Conservation (phyloP, 2,329 filamentous ascomycete genomes). For the Myriosclerotinia scirpicola region DNA sequence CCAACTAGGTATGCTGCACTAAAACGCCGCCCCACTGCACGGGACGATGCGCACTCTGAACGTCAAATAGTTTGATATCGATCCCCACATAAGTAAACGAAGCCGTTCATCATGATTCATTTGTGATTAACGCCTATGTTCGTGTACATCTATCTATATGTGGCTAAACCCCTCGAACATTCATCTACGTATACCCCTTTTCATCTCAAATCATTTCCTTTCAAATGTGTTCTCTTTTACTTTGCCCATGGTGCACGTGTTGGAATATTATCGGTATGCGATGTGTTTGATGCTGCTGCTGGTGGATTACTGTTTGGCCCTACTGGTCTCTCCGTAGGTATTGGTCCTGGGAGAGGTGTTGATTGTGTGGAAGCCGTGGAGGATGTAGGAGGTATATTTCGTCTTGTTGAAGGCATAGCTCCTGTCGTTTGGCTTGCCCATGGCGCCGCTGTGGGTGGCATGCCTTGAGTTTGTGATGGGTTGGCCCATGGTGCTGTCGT, state of each 20-base stretch:
- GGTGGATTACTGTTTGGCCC: constrained; percentile 25
- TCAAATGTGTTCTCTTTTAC: not conserved
- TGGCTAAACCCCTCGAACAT: not conserved
- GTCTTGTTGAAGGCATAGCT: constrained; percentile 3
- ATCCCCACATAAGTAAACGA: not conserved
- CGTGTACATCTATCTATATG: not conserved
- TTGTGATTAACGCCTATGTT: not conserved
- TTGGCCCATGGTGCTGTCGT: constrained; percentile 20
- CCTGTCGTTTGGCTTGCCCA: constrained; percentile 35
- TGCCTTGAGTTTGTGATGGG: constrained; percentile 27
- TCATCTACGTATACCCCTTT: not conserved
- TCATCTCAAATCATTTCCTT: no score
- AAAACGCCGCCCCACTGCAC: not conserved
- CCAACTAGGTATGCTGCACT: no score
- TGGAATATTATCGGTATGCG: constrained; percentile 28
- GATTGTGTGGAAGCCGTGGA: constrained; percentile 26
- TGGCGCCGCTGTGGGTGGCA: constrained; percentile 25
- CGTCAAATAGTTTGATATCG: not conserved
- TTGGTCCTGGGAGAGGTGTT: constrained; percentile 33
- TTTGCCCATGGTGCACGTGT: constrained; percentile 45
- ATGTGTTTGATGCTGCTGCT: not conserved
- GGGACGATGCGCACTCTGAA: not conserved
- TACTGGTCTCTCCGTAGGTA: constrained; percentile 37
- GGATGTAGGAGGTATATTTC: constrained; percentile 12
- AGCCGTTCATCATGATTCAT: not conserved